These are phyloP conservation scores for Gautieria morchelliformis DNA, from an alignment of 768 basidiomycete species.

Conservation along the genomic window DNA sequence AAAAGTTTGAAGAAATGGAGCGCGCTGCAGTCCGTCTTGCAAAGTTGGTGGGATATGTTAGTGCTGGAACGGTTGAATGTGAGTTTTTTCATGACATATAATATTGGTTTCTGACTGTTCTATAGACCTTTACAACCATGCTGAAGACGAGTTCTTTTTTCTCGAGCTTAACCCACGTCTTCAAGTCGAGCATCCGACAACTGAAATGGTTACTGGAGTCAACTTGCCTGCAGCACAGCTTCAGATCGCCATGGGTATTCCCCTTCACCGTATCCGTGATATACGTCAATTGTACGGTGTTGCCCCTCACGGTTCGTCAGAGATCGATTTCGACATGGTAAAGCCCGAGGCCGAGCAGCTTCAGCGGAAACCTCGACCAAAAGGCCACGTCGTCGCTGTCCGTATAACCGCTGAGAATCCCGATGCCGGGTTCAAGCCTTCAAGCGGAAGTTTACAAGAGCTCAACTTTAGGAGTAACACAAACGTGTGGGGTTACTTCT, in stretches of 20 bases:
- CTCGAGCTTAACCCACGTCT: constrained; percentile 98
- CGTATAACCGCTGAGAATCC: constrained; percentile 99
- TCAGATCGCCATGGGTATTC: constrained; percentile 96
- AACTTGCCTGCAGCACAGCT: constrained; percentile 96
- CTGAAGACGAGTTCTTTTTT: constrained; percentile 94
- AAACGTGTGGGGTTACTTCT: constrained; percentile 99
- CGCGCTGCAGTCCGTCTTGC: constrained; percentile 98
- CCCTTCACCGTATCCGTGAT: constrained; percentile 89
- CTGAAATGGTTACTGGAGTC: constrained; percentile 99
- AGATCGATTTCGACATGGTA: constrained; percentile 95
- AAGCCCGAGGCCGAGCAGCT: constrained; percentile 79
- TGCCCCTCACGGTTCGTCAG: constrained; percentile 76
- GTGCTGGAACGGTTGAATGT: constrained; percentile 98
- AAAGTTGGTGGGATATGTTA: constrained; percentile 97
- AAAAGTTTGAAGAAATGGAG: constrained; percentile 96
- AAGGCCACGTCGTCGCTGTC: constrained; percentile 97
- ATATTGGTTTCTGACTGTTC: background rate
- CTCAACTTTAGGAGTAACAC: constrained; percentile 99
- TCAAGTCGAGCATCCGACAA: constrained; percentile 99
- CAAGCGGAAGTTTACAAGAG: constrained; percentile 92
- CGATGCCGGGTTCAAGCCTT: constrained; percentile 99
- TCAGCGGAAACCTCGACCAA: constrained; percentile 92
- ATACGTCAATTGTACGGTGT: constrained; percentile 95
- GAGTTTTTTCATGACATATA: constrained; percentile 18
- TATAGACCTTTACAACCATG: constrained; percentile 86